phyloP scores from a whole-genome alignment of 768 basidiomycete genomes.

The Macrocybe gigantea region DNA sequence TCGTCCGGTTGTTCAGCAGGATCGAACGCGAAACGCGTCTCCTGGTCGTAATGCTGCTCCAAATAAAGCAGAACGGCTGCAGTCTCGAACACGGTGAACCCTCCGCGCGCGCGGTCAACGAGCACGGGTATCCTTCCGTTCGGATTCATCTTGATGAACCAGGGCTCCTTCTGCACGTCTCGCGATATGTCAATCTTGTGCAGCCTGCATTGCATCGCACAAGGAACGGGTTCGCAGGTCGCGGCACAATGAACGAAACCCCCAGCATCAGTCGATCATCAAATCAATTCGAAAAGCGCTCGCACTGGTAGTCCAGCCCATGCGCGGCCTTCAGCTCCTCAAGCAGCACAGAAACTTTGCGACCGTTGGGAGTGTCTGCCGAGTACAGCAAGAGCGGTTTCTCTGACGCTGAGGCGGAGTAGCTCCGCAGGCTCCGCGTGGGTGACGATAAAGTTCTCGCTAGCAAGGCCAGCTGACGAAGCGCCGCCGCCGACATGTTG shows the following conservation, averaged over 20 bases:
- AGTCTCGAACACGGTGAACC: slow-evolving; percentile 33
- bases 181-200: slow-evolving; percentile 13
- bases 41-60: slow-evolving; percentile 36
- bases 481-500: background rate
- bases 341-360: slow-evolving; percentile 45
- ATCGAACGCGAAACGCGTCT: slow-evolving; percentile 34
- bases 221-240: background rate
- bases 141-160: slow-evolving; percentile 31
- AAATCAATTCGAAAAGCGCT: background rate
- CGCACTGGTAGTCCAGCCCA: slow-evolving; percentile 31
- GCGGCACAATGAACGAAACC: background rate
- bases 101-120: slow-evolving; percentile 17
- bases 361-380: slow-evolving; percentile 49
- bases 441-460: slow-evolving; percentile 1
- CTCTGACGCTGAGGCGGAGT: slow-evolving; percentile 8
- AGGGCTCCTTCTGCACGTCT: slow-evolving; percentile 22
- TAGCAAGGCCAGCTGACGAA: slow-evolving; percentile 10
- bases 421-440: slow-evolving; percentile 1
- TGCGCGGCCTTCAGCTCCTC: slow-evolving; percentile 49
- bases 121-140: slow-evolving; percentile 38
- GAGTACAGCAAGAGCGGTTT: slow-evolving; percentile 34
- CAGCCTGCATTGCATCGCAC: slow-evolving; percentile 3
- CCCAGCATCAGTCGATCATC: background rate
- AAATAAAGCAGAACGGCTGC: slow-evolving; percentile 43
- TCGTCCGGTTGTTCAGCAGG: slow-evolving; percentile 19